Base-by-base conservation (phyloP, 2,329 filamentous ascomycete genomes). In the Bipolaris victoriae region DNA sequence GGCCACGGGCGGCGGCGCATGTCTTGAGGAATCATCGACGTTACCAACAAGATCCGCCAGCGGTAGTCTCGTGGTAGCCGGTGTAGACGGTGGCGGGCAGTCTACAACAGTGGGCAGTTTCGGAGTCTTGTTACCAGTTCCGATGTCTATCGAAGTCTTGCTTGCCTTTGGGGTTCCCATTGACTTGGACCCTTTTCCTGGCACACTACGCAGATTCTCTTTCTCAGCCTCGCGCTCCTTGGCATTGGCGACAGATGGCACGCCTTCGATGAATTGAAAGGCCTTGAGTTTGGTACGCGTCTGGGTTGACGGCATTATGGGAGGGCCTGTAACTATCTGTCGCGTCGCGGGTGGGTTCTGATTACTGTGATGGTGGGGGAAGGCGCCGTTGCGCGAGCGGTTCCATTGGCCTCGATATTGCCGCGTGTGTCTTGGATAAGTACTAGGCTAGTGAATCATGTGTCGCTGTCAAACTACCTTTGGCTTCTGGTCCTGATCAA, bases 1-100 rank as follows among this genome's bases (percentile, higher is more conserved):
- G 16, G 78, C 70, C n/a, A 78, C 73, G 18, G 81, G 78, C 49
- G 77, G 78, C 24, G 78, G 76, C n/a, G 77, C 76, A 55, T 78
- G 77, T 63, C 79, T 81, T 36, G 80, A 78, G 9, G 79, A 79
- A 66, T 86, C 84, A 69, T 88, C 85, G 46, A 81, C 81, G 68
- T 86, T 86, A 60, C 84, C 84, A 44, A 88, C 84, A 31, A 88
- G 76, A 60, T 88, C 85, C 31, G 84, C 84, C 11, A 88, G 75
- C 22, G 85, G 84, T 37, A 88, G 80, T 53, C 84, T 78, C 41
- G 85, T 78, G 35, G 85, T 83, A 22, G 81, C 82, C 2, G 86
- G 85, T 13, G 86, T 88, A 39, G 84, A 85, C 2, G 86, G 86
- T 15, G 78, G 78, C 26, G 77, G 73, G 47, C 65, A 71, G 40